phyloP scores from a whole-genome alignment of 352 stramenopile species.

The Phytopythium chamaehyphon region DNA sequence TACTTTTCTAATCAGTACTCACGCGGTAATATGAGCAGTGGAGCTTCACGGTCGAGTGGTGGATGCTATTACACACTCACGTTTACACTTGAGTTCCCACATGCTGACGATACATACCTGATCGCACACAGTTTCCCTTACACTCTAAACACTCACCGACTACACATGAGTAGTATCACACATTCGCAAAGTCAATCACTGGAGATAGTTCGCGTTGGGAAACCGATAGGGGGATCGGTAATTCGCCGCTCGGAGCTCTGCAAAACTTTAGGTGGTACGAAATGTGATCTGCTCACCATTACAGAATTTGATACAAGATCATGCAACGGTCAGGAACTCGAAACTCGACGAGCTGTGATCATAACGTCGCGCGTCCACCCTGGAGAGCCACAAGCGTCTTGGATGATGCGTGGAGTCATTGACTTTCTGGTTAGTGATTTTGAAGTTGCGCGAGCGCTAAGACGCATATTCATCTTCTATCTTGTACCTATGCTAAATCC shows the following conservation, averaged over 20 bases:
- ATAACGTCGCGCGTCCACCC: slow-evolving; percentile 88
- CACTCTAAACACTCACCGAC: slow-evolving; percentile 78
- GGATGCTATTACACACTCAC: slow-evolving; percentile 80
- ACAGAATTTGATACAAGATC: slow-evolving; percentile 32
- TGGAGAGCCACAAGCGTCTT: slow-evolving; percentile 89
- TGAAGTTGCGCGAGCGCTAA: slow-evolving; percentile 56
- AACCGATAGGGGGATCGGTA: slow-evolving; percentile 11
- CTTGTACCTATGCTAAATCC: slow-evolving; percentile 94
- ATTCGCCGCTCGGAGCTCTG: slow-evolving; percentile 52
- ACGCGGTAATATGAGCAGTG: slow-evolving; percentile 8
- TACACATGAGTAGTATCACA: slow-evolving; percentile 47
- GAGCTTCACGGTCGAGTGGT: not conserved
- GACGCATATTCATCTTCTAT: slow-evolving; percentile 89
- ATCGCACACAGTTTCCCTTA: slow-evolving; percentile 93
- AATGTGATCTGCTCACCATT: slow-evolving; percentile 78
- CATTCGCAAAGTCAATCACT: not conserved
- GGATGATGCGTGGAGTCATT: slow-evolving; percentile 92
- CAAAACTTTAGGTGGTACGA: slow-evolving; percentile 45
- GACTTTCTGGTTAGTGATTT: slow-evolving; percentile 84
- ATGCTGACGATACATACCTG: slow-evolving; percentile 81
- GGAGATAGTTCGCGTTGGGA: not conserved
- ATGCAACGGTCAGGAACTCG: slow-evolving; percentile 23
- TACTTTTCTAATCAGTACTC: slow-evolving; percentile 81
- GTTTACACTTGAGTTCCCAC: slow-evolving; percentile 83
- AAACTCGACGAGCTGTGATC: slow-evolving; percentile 47